A percentile compares a stretch with the other conserved stretches of the same genome.
Evolutionary conservation across 176 grass and related monocot species (phyloP).

Genomic region (Carex cristatella): DNA sequence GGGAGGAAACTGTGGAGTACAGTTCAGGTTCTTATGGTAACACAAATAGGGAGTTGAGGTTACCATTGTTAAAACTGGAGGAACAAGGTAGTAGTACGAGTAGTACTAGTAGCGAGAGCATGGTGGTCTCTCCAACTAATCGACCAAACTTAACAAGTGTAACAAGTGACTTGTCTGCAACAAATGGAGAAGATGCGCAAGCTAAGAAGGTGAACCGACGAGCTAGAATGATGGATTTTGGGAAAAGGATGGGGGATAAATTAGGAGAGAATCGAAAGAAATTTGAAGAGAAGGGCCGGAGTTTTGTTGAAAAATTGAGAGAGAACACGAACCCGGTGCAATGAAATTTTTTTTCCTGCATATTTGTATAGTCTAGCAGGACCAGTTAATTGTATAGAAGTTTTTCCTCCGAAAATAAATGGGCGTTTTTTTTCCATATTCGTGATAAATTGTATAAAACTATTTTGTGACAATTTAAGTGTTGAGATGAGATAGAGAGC

Average conservation of each 20-base stretch:
- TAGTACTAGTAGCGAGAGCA: conserved; percentile 25
- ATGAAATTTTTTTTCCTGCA: conserved; percentile 24
- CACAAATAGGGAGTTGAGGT: conserved; percentile 26
- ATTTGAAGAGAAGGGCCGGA: conserved; percentile 65
- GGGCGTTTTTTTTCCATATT: background rate
- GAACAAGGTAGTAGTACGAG: conserved; percentile 13
- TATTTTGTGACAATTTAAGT: too few relatives aligned
- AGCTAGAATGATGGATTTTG: conserved; percentile 74
- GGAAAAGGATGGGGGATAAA: conserved; percentile 80
- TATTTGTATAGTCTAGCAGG: background rate
- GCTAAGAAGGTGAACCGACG: conserved; percentile 36
- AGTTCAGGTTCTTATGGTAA: background rate
- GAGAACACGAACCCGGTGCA: conserved; percentile 61
- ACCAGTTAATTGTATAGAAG: background rate
- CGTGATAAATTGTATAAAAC: too few relatives aligned
- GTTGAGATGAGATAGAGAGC: too few relatives aligned
- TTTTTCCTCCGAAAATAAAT: background rate
- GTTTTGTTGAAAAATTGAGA: conserved; percentile 85
- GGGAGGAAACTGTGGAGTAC: conserved; percentile 17
- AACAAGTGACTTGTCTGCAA: background rate
- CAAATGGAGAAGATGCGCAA: conserved; percentile 40
- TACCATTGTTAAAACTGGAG: conserved; percentile 30
- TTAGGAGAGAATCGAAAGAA: conserved; percentile 83
- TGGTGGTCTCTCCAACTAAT: conserved; percentile 19
- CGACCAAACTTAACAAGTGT: conserved; percentile 3